Evolutionary conservation across 2,329 filamentous ascomycete genomes (phyloP).

Genomic region (Alternaria alternata): DNA sequence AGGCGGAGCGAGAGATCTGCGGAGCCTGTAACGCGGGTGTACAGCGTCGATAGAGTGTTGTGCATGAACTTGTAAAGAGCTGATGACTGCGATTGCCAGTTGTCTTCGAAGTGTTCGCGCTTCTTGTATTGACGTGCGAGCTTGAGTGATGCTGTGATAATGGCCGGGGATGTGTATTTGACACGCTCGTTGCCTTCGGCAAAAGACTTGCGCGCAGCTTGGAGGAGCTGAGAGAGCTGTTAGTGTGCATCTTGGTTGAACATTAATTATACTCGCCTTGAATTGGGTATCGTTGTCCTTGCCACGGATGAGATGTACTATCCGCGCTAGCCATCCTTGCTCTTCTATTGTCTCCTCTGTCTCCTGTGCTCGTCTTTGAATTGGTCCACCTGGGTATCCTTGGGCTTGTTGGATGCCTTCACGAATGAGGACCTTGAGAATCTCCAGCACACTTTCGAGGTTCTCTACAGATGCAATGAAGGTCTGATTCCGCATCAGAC

Average conservation of each 20-base stretch:
- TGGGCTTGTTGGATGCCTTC: slow-evolving; percentile 84
- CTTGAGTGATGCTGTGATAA: slow-evolving; percentile 89
- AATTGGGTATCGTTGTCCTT: slow-evolving; percentile 93
- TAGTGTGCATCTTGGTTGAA: slow-evolving; percentile 2
- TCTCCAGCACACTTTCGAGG: slow-evolving; percentile 86
- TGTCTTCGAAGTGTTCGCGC: slow-evolving; percentile 84
- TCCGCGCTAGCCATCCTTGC: slow-evolving; percentile 93
- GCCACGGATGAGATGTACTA: slow-evolving; percentile 85
- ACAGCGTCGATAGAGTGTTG: slow-evolving; percentile 83
- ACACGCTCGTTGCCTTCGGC: slow-evolving; percentile 93
- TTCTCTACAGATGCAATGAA: slow-evolving; percentile 79
- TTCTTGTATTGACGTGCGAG: slow-evolving; percentile 87
- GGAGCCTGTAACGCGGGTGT: slow-evolving; percentile 83
- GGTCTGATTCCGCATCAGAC: slow-evolving; percentile 82
- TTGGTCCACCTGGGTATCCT: slow-evolving; percentile 80
- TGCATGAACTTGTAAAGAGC: slow-evolving; percentile 96
- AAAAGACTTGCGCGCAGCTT: slow-evolving; percentile 86
- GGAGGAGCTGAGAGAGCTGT: slow-evolving; percentile 68
- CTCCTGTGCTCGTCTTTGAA: slow-evolving; percentile 78
- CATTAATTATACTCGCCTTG: slow-evolving; percentile 59
- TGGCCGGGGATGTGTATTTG: slow-evolving; percentile 90
- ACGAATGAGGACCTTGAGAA: slow-evolving; percentile 89
- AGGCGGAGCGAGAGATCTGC: slow-evolving; percentile 89
- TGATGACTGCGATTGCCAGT: slow-evolving; percentile 76
- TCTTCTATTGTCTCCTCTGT: slow-evolving; percentile 98